phyloP scores from a whole-genome alignment of 1,139 yeast species.

The Wickerhamomyces sp. region DNA sequence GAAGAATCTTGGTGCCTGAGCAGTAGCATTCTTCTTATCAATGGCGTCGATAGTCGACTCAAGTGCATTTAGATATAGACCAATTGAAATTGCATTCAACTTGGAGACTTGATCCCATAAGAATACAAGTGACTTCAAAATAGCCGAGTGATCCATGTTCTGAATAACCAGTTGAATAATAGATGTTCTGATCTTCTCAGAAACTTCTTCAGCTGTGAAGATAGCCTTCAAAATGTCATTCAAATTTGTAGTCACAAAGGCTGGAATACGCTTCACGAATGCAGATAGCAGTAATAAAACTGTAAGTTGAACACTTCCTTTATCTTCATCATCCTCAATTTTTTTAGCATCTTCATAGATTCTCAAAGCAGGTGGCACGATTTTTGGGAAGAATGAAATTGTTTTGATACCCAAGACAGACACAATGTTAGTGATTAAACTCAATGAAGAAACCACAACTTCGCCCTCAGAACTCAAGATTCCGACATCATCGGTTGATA shows the following conservation, averaged over 20 bases:
- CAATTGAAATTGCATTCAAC: slow-evolving; percentile 48
- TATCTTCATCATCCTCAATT: slow-evolving; percentile 27
- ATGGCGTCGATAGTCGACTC: slow-evolving; percentile 61
- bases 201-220: slow-evolving; percentile 54
- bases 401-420: slow-evolving; percentile 79
- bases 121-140: slow-evolving; percentile 56
- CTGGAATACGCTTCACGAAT: slow-evolving; percentile 78
- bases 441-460: slow-evolving; percentile 69
- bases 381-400: slow-evolving; percentile 80
- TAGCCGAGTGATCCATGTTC: slow-evolving; percentile 62
- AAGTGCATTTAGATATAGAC: slow-evolving; percentile 63
- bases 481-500: slow-evolving; percentile 52
- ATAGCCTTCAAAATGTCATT: slow-evolving; percentile 55
- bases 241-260: slow-evolving; percentile 71
- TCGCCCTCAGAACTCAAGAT: slow-evolving; percentile 48
- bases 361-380: slow-evolving; percentile 68
- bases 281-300: slow-evolving; percentile 69
- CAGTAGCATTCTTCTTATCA: slow-evolving; percentile 70
- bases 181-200: slow-evolving; percentile 56
- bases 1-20: slow-evolving; percentile 67
- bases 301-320: slow-evolving; percentile 52
- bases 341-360: slow-evolving; percentile 46
- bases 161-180: slow-evolving; percentile 63
- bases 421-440: slow-evolving; percentile 66
- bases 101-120: slow-evolving; percentile 58